These are phyloP conservation scores for Paraphoma sp. DNA, from an alignment of 2,329 filamentous ascomycete species.

Conservation along the genomic window DNA sequence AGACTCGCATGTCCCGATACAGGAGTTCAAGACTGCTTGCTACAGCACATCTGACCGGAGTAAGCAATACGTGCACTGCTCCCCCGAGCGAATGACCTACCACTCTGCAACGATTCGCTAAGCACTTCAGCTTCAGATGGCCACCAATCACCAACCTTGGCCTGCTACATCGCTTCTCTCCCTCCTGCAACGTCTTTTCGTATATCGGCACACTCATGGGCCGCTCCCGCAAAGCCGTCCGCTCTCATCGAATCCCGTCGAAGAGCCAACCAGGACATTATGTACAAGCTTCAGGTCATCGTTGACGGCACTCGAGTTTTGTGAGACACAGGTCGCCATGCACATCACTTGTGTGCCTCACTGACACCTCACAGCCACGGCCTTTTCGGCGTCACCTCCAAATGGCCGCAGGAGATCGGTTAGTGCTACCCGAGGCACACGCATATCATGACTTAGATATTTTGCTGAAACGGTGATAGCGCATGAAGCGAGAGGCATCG, in stretches of 20 bases:
- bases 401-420: slow-evolving; percentile 45
- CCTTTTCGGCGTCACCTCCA: slow-evolving; percentile 31
- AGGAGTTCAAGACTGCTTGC: slow-evolving; percentile 83
- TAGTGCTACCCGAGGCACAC: neutral
- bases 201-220: slow-evolving; percentile 46
- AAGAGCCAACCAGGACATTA: slow-evolving; percentile 30
- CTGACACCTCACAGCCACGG: slow-evolving; percentile 35
- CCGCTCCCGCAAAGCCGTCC: slow-evolving; percentile 28
- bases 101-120: neutral
- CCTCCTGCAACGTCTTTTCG: slow-evolving; percentile 38
- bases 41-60: slow-evolving; percentile 65
- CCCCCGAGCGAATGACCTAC: neutral
- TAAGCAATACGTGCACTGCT: slow-evolving; percentile 15
- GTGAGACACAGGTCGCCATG: slow-evolving; percentile 20
- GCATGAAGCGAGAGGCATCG: slow-evolving; percentile 31
- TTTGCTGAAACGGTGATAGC: slow-evolving; percentile 15
- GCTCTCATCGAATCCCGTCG: slow-evolving; percentile 33
- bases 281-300: slow-evolving; percentile 37
- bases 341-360: neutral
- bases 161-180: slow-evolving; percentile 37
- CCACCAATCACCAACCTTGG: slow-evolving; percentile 36
- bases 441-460: too few species aligned
- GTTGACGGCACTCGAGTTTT: slow-evolving; percentile 38
- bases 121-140: slow-evolving; percentile 27
- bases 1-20: slow-evolving; percentile 71